phyloP scores from a whole-genome alignment of 106 monocot species.

The Posidonia australis region DNA sequence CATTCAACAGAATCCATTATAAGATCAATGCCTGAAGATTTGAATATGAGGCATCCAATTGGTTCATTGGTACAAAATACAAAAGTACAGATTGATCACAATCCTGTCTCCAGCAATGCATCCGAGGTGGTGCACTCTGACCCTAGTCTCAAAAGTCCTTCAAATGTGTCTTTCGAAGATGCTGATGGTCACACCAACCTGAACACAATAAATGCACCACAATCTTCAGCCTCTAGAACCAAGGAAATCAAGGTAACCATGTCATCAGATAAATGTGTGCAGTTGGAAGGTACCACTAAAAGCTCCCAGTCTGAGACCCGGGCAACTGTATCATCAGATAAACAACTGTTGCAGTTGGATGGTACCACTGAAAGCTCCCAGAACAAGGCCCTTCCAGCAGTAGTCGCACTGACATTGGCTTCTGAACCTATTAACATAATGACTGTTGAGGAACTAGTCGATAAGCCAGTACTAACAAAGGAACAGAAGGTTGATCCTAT shows the following conservation, averaged over 20 bases:
- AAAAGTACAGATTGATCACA: not conserved
- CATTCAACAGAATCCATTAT: not conserved
- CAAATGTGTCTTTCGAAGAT: not conserved
- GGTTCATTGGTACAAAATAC: not conserved
- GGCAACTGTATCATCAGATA: not conserved
- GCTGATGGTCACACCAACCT: not conserved
- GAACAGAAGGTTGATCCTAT: not conserved
- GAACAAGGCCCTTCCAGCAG: not conserved
- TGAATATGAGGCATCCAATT: not conserved
- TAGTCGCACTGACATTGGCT: not conserved
- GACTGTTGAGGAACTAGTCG: not conserved
- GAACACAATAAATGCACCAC: not conserved
- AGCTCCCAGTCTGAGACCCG: not conserved
- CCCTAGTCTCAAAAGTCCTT: not conserved
- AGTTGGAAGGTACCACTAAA: not conserved
- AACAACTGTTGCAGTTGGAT: not conserved
- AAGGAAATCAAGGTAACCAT: not conserved
- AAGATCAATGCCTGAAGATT: not conserved
- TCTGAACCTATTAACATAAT: not conserved
- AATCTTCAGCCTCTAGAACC: not conserved
- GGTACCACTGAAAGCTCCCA: not conserved
- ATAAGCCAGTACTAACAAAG: not conserved
- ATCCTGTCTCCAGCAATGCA: constrained; percentile 3
- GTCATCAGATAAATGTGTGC: not conserved
- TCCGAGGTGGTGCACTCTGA: not conserved